Evolutionary conservation across 257 asterid genomes (phyloP).

Genomic region (Fraxinus pennsylvanica): DNA sequence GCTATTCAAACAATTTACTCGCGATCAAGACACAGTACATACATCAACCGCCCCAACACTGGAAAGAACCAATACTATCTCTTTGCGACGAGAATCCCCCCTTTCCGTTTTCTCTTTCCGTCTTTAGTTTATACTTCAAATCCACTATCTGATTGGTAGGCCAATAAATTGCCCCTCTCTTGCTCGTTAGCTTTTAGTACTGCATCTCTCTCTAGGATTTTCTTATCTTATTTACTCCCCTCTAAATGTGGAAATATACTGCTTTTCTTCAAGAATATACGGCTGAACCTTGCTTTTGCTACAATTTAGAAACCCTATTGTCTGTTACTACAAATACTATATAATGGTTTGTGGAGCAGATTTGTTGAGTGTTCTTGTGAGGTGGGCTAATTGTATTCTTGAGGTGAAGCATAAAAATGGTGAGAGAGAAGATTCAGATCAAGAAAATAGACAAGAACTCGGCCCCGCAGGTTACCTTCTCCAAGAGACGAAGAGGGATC

Average conservation of each 20-base stretch:
- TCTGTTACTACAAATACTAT: not conserved
- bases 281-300: not conserved
- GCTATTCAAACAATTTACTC: no score
- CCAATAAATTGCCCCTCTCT: not conserved
- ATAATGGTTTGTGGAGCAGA: not conserved
- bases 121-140: not conserved
- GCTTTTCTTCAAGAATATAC: slow-evolving; percentile 19
- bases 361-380: not conserved
- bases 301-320: slow-evolving; percentile 23
- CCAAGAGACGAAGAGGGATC: slow-evolving; percentile 52
- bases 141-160: not conserved
- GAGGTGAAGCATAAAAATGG: slow-evolving; percentile 14
- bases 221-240: slow-evolving; percentile 20
- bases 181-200: not conserved
- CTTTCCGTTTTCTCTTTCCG: no score
- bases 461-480: slow-evolving; percentile 47
- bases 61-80: not conserved
- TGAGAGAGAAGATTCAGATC: slow-evolving; percentile 50
- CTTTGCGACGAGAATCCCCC: not conserved
- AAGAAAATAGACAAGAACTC: slow-evolving; percentile 46
- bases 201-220: slow-evolving; percentile 28
- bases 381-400: not conserved
- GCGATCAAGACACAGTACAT: not conserved
- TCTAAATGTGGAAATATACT: slow-evolving; percentile 54
- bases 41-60: not conserved